phyloP scores from a whole-genome alignment of 169 alveolate genomes.

The Ichthyophthirius multifiliis region DNA sequence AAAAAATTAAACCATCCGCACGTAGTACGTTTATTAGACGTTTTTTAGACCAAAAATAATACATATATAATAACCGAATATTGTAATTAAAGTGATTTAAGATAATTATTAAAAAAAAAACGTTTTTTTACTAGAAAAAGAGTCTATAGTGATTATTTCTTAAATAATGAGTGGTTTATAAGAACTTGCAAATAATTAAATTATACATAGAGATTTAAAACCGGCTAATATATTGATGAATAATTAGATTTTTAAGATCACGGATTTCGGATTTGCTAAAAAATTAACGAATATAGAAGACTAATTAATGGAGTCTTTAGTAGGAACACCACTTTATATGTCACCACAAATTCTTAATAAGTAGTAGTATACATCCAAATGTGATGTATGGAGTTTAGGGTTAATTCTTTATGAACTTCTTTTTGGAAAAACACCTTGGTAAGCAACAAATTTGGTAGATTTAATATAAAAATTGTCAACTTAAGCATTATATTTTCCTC shows the following conservation, averaged over 20 bases:
- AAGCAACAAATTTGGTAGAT: slow-evolving; percentile 28
- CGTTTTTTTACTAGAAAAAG: slow-evolving; percentile 37
- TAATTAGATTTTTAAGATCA: slow-evolving; percentile 23
- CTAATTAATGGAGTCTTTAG: slow-evolving; percentile 29
- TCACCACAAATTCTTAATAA: slow-evolving; percentile 31
- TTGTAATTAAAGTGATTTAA: slow-evolving; percentile 61
- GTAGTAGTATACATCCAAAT: slow-evolving; percentile 31
- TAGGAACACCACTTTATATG: slow-evolving; percentile 45
- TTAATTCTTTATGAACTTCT: slow-evolving; percentile 44
- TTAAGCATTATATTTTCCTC: neutral
- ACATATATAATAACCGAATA: slow-evolving; percentile 57
- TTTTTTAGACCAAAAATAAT: slow-evolving; percentile 42
- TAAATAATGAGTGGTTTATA: neutral
- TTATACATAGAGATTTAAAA: neutral
- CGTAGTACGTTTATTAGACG: slow-evolving; percentile 46
- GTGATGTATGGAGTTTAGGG: slow-evolving; percentile 68
- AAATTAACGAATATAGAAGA: slow-evolving; percentile 27
- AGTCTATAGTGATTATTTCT: neutral
- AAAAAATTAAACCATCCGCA: slow-evolving; percentile 55
- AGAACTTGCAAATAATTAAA: neutral
- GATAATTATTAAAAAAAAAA: slow-evolving; percentile 43
- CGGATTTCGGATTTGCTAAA: slow-evolving; percentile 49
- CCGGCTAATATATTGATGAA: slow-evolving; percentile 39
- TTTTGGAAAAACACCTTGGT: slow-evolving; percentile 38
- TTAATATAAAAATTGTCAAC: slow-evolving; percentile 13